Evolutionary conservation across 2,329 filamentous ascomycete genomes (phyloP).

Genomic region (Dactylonectria estremocensis): DNA sequence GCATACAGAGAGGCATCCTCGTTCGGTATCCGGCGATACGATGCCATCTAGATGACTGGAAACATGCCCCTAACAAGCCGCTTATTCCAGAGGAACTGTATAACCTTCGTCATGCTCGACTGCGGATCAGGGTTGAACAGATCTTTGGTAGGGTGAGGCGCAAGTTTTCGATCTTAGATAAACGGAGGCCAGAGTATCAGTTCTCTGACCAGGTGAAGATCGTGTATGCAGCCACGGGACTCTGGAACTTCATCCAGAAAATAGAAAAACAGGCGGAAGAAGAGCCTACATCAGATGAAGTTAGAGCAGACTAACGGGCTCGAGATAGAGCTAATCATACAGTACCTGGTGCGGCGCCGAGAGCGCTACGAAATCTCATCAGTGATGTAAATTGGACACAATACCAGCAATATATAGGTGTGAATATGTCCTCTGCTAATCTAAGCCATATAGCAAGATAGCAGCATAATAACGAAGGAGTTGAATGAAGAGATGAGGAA

Average conservation of each 20-base stretch:
- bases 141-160: neutral
- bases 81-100: neutral
- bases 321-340: neutral
- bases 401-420: neutral
- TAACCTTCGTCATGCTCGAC: neutral
- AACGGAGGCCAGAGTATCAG: neutral
- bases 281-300: neutral
- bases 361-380: neutral
- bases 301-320: neutral
- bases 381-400: neutral
- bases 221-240: neutral
- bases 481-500: neutral
- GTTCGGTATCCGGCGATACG: neutral
- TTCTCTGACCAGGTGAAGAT: neutral
- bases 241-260: neutral
- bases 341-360: neutral
- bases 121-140: neutral
- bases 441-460: too few relatives aligned
- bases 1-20: neutral
- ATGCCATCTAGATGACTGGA: neutral
- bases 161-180: neutral
- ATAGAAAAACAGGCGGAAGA: neutral
- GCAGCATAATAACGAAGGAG: neutral
- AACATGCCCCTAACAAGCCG: neutral
- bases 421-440: neutral